A percentile compares a stretch with the other conserved stretches of the same genome.
These are phyloP conservation scores for Pulveroboletus sp. DNA, from an alignment of 768 basidiomycete species.

Conservation along the genomic window DNA sequence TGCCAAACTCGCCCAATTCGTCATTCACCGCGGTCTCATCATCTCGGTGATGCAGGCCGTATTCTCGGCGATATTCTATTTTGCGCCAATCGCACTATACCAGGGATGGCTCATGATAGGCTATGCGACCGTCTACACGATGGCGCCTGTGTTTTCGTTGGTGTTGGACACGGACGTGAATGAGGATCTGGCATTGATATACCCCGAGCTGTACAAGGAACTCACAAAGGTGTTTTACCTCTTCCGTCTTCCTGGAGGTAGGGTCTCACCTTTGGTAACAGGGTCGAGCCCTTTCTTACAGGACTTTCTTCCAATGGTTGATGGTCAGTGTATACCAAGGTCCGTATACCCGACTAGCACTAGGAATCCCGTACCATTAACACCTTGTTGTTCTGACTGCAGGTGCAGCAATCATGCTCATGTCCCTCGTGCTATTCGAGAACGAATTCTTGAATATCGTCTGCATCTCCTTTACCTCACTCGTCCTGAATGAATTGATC, in stretches of 20 bases:
- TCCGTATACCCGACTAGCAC: conserved; percentile 22
- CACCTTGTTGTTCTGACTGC: not conserved
- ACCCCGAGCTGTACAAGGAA: conserved; percentile 98
- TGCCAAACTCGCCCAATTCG: conserved; percentile 96
- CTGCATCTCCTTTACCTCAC: conserved; percentile 94
- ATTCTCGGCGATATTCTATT: conserved; percentile 89
- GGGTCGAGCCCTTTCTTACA: conserved; percentile 93
- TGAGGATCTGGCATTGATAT: conserved; percentile 90
- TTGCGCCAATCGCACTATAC: conserved; percentile 94
- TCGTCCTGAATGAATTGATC: conserved; percentile 94
- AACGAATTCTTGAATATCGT: conserved; percentile 98
- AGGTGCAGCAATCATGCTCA: conserved; percentile 99
- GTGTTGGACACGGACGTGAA: conserved; percentile 95
- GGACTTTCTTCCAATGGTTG: conserved; percentile 98
- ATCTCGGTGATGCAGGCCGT: conserved; percentile 98
- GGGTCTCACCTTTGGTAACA: conserved; percentile 30
- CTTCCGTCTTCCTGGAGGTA: too few species aligned
- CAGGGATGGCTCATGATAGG: conserved; percentile 98
- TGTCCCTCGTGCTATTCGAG: conserved; percentile 94
- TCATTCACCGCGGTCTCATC: conserved; percentile 95
- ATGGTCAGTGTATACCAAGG: conserved; percentile 99
- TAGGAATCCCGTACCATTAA: not conserved
- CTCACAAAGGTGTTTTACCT: conserved; percentile 70
- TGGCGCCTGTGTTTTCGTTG: conserved; percentile 97
- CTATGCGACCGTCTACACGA: conserved; percentile 94